A percentile compares a stretch with the other conserved stretches of the same genome.
These are phyloP conservation scores for Dissophora ornata DNA, from an alignment of 192 early-diverging fungal genomes.

Conservation along the genomic window DNA sequence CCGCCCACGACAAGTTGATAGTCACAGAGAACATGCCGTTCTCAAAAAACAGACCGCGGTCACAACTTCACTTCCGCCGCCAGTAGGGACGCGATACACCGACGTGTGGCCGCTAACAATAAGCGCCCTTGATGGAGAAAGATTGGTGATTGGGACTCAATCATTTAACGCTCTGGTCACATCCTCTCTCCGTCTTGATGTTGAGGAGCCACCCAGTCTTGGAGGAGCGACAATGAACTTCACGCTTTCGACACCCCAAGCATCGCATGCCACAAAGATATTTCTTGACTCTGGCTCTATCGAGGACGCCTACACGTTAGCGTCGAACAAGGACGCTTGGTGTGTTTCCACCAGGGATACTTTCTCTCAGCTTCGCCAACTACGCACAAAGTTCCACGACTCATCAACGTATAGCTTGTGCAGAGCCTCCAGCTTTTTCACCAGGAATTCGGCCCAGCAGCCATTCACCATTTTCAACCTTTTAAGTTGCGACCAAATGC, in stretches of 20 bases:
- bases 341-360: constrained; percentile 1
- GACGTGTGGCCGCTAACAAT: constrained; percentile 43
- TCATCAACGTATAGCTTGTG: constrained; percentile 27
- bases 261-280: constrained; percentile 20
- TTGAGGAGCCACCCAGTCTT: constrained; percentile 10
- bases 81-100: constrained; percentile 14
- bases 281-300: constrained; percentile 25
- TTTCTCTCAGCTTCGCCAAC: constrained; percentile 26
- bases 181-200: constrained; percentile 38
- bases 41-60: no score
- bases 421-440: constrained; percentile 35
- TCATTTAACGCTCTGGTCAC: constrained; percentile 42
- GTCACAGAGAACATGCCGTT: no score
- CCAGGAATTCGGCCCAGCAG: constrained; percentile 17
- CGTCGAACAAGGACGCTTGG: constrained; percentile 4
- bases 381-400: constrained; percentile 28
- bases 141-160: constrained; percentile 46
- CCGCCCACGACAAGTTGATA: no score
- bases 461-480: constrained; percentile 34
- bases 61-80: constrained; percentile 5
- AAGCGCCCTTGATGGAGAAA: constrained; percentile 9
- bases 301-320: background rate
- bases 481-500: constrained; percentile 8
- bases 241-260: constrained; percentile 4
- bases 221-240: constrained; percentile 19